Percentiles rank a stretch among this genome's conserved stretches.
phyloP scores from a whole-genome alignment of 768 basidiomycete genomes.

The Inosperma sp. region DNA sequence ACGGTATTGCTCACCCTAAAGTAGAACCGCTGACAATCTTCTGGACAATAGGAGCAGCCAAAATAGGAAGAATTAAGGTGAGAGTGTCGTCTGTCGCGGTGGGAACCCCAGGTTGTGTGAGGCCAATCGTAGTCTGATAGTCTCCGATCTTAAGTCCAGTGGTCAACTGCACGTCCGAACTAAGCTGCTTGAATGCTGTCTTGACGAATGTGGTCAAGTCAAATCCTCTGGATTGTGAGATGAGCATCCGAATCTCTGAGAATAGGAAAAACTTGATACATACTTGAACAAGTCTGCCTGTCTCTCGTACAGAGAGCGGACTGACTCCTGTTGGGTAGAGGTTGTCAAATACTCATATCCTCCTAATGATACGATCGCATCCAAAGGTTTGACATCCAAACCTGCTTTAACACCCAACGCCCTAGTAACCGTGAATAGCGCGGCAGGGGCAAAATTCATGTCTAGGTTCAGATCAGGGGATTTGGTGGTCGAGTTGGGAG shows the following conservation, averaged over 20 bases:
- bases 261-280: conserved; percentile 14
- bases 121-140: conserved; percentile 59
- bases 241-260: background rate
- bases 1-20: conserved; percentile 36
- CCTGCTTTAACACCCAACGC: conserved; percentile 61
- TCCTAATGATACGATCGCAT: conserved; percentile 62
- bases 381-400: conserved; percentile 54
- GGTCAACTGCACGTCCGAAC: conserved; percentile 55
- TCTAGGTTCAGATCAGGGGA: conserved; percentile 56
- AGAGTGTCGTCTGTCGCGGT: conserved; percentile 59
- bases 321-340: conserved; percentile 17
- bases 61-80: conserved; percentile 59
- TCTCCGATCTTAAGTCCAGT: conserved; percentile 58
- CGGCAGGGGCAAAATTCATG: conserved; percentile 64
- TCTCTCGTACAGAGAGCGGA: conserved; percentile 26
- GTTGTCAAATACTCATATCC: conserved; percentile 56
- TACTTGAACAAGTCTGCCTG: conserved; percentile 54
- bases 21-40: conserved; percentile 56
- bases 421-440: conserved; percentile 70
- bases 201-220: conserved; percentile 59
- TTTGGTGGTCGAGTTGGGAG: conserved; percentile 49
- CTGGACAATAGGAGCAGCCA: conserved; percentile 73
- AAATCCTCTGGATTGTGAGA: conserved; percentile 46
- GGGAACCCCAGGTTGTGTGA: conserved; percentile 51
- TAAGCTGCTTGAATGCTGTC: conserved; percentile 59